These are phyloP conservation scores for Cercophora newfieldiana DNA, from an alignment of 495 filamentous ascomycete species.

Conservation along the genomic window DNA sequence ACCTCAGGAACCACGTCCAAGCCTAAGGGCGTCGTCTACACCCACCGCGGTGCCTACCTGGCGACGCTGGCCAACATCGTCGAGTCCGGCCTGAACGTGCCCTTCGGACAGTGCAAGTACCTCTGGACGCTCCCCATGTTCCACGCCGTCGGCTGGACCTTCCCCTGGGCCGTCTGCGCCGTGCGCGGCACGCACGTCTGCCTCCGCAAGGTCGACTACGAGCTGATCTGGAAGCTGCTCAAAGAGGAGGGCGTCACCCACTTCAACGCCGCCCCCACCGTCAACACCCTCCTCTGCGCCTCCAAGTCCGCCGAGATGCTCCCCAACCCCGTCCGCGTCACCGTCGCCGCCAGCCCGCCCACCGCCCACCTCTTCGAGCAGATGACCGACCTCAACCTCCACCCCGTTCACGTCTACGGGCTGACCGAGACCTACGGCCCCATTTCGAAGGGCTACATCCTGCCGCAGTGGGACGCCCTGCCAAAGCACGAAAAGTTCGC, in stretches of 20 bases:
- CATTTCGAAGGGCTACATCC: conserved; percentile 87
- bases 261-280: conserved; percentile 94
- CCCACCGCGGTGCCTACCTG: conserved; percentile 83
- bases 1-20: conserved; percentile 90
- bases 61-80: conserved; percentile 83
- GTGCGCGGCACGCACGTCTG: conserved; percentile 94
- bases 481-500: conserved; percentile 71
- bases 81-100: conserved; percentile 78
- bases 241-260: conserved; percentile 86
- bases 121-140: conserved; percentile 97
- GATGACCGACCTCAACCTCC: conserved; percentile 81
- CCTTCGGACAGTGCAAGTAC: conserved; percentile 69
- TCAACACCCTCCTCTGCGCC: conserved; percentile 89
- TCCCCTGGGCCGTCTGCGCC: conserved; percentile 86
- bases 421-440: conserved; percentile 96
- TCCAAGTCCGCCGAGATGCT: conserved; percentile 68
- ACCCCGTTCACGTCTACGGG: conserved; percentile 93
- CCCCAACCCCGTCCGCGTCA: conserved; percentile 74
- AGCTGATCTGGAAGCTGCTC: conserved; percentile 83
- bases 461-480: conserved; percentile 78
- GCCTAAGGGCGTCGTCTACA: conserved; percentile 93
- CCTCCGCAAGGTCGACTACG: conserved; percentile 91
- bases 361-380: conserved; percentile 86
- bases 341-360: conserved; percentile 89
- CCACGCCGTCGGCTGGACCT: conserved; percentile 90